Evolutionary conservation across 495 filamentous ascomycete genomes (phyloP).

Genomic region (Aspergillus avenaceus): DNA sequence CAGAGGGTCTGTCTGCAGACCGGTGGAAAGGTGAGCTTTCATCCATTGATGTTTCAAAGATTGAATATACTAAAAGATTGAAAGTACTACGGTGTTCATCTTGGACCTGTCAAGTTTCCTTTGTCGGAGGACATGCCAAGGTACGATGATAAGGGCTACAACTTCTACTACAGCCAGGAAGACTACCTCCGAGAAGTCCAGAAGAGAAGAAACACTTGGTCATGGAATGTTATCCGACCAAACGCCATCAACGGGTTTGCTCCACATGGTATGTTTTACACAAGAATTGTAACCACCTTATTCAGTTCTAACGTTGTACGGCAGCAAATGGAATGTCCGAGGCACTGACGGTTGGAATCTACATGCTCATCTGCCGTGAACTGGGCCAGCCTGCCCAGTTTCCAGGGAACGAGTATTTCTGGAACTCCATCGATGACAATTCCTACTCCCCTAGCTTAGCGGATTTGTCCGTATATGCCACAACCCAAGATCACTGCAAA

Average conservation of each 20-base stretch:
- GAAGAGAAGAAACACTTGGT: constrained; percentile 15
- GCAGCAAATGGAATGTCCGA: constrained; percentile 30
- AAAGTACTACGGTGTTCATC: constrained; percentile 30
- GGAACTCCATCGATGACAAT: constrained; percentile 21
- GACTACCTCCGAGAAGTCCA: constrained; percentile 22
- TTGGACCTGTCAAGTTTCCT: constrained; percentile 23
- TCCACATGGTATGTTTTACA: constrained; percentile 16
- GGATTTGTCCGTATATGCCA: constrained; percentile 18
- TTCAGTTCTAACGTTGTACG: background rate
- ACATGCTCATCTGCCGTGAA: constrained; percentile 27
- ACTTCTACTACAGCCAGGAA: constrained; percentile 34
- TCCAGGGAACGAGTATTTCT: constrained; percentile 23
- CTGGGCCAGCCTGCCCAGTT: constrained; percentile 11
- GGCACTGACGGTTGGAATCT: constrained; percentile 19
- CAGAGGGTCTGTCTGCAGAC: constrained; percentile 22
- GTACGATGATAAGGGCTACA: constrained; percentile 19
- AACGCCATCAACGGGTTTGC: constrained; percentile 25
- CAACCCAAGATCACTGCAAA: constrained; percentile 12
- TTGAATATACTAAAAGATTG: background rate
- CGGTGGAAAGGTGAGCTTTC: constrained; percentile 19
- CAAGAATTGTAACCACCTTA: too few species aligned
- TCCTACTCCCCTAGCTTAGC: constrained; percentile 22
- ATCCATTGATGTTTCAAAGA: background rate
- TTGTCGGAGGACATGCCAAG: constrained; percentile 22
- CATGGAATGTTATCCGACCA: constrained; percentile 28